Percentiles rank a stretch among this genome's conserved stretches.
Evolutionary conservation across 2,329 filamentous ascomycete species (phyloP).

Genomic region (Aspergillus amoenus): DNA sequence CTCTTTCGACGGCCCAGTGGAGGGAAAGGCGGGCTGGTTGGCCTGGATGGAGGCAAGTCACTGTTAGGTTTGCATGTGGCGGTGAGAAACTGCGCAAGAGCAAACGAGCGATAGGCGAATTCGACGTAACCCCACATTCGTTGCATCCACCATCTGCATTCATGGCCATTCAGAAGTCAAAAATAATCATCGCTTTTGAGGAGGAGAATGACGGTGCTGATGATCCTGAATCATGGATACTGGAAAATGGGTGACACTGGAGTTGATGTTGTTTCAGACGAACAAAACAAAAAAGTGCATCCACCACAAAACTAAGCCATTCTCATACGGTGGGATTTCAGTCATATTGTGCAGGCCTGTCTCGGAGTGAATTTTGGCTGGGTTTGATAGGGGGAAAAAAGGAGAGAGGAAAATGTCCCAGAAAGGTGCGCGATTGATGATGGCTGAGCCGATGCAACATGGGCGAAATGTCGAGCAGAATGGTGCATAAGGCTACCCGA

Average conservation of each 20-base stretch:
- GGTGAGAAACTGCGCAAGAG: constrained; percentile 20
- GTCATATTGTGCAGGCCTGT: constrained; percentile 1
- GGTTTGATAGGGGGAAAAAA: neutral
- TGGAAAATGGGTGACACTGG: neutral
- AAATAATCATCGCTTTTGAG: constrained; percentile 1
- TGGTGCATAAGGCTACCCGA: constrained; percentile 18
- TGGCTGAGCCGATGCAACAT: constrained; percentile 8
- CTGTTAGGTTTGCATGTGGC: constrained; percentile 20
- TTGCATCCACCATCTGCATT: constrained; percentile 15
- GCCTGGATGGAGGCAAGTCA: constrained; percentile 4
- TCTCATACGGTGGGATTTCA: neutral
- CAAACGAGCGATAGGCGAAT: constrained; percentile 24
- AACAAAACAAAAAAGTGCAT: neutral
- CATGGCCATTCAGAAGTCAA: neutral
- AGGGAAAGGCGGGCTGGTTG: constrained; percentile 9
- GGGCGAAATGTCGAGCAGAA: constrained; percentile 17
- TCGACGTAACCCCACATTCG: constrained; percentile 24
- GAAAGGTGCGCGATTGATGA: neutral
- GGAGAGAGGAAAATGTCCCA: neutral
- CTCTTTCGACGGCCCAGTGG: constrained; percentile 10
- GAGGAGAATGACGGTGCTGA: constrained; percentile 1
- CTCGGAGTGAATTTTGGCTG: neutral
- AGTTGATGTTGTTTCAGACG: neutral
- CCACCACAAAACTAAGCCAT: neutral
- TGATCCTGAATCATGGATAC: neutral